These are phyloP conservation scores for Suillus bovinus DNA, from an alignment of 768 basidiomycete genomes.

Conservation along the genomic window DNA sequence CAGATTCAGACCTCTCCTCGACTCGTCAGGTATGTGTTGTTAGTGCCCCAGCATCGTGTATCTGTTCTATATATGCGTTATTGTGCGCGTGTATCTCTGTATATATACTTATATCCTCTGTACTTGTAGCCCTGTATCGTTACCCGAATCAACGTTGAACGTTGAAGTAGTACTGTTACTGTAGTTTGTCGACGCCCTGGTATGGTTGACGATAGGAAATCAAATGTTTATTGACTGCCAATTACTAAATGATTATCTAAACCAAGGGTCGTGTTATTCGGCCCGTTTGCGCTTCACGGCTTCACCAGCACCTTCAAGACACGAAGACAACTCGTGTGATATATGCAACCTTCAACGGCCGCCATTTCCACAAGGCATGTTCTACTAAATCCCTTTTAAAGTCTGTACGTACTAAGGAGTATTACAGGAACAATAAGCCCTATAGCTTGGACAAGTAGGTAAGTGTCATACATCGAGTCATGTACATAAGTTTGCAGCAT, in stretches of 20 bases:
- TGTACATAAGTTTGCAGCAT: slow-evolving; percentile 8
- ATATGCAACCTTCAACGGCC: slow-evolving; percentile 1
- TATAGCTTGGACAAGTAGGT: not conserved
- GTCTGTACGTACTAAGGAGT: slow-evolving; percentile 8
- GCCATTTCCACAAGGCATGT: not conserved
- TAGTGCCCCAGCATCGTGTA: slow-evolving; percentile 3
- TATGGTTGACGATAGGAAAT: not conserved
- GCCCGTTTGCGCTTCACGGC: not conserved
- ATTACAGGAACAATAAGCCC: not conserved
- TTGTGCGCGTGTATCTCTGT: not conserved
- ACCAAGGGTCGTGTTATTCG: not conserved
- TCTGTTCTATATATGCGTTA: not conserved
- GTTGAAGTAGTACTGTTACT: slow-evolving; percentile 1
- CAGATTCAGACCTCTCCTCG: not conserved
- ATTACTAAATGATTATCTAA: too few species aligned
- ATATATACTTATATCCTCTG: not conserved
- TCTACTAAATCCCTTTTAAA: not conserved
- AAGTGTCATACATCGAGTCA: slow-evolving; percentile 3
- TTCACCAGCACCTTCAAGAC: not conserved
- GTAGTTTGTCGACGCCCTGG: not conserved
- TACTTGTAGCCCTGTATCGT: not conserved
- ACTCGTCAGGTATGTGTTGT: not conserved
- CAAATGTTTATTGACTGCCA: too few species aligned
- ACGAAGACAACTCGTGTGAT: not conserved
- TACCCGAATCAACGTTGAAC: not conserved